These are phyloP conservation scores for Boletus coccyginus DNA, from an alignment of 768 basidiomycete species.

Conservation along the genomic window DNA sequence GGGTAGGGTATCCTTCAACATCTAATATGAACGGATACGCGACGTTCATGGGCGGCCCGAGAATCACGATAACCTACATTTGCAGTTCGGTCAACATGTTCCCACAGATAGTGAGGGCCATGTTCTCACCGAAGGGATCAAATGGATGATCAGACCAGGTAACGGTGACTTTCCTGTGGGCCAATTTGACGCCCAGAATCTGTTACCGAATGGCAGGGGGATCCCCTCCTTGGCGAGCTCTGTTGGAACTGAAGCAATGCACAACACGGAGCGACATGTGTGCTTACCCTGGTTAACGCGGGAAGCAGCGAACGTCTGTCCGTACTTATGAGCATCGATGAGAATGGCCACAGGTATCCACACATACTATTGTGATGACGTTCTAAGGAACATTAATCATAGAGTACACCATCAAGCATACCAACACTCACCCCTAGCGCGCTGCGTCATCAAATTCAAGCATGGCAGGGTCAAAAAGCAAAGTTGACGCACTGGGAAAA, in stretches of 20 bases:
- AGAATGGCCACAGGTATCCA: background rate
- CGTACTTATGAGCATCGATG: background rate
- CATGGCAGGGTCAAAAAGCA: background rate
- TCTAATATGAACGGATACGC: conserved; percentile 64
- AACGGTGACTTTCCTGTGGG: conserved; percentile 55
- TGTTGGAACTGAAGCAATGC: conserved; percentile 5
- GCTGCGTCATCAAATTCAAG: conserved; percentile 18
- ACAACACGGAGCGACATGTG: too few species aligned
- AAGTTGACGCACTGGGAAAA: background rate
- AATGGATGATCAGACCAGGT: conserved; percentile 53
- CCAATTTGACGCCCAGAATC: conserved; percentile 63
- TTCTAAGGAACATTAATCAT: conserved; percentile 20
- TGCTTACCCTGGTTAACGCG: conserved; percentile 51
- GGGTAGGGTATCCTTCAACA: conserved; percentile 46
- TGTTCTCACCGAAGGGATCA: conserved; percentile 47
- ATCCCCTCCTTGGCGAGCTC: conserved; percentile 63
- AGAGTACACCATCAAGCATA: background rate
- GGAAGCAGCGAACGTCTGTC: conserved; percentile 48
- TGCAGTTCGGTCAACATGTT: background rate
- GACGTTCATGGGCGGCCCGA: conserved; percentile 50
- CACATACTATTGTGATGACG: conserved; percentile 32
- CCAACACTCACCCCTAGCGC: conserved; percentile 33
- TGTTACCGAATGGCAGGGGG: conserved; percentile 57
- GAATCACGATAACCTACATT: conserved; percentile 48
- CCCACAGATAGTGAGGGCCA: background rate